phyloP scores from a whole-genome alignment of 352 stramenopile genomes.

The Pythium folliculosum region DNA sequence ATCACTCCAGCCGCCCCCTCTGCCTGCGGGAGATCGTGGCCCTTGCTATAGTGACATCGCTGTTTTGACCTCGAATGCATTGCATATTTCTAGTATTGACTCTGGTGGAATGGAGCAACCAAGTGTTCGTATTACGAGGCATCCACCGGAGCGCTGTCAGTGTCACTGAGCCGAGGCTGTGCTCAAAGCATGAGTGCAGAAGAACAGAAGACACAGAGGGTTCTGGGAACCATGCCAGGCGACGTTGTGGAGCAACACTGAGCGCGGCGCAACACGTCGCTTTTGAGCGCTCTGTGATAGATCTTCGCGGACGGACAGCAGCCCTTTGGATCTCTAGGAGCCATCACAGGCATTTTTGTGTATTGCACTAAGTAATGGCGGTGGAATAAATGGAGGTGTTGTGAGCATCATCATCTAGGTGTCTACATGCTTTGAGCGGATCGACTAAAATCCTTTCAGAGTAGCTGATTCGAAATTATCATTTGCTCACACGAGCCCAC shows the following conservation, averaged over 20 bases:
- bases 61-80: no score
- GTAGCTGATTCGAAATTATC: conserved; percentile 89
- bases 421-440: conserved; percentile 77
- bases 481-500: conserved; percentile 49
- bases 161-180: neutral
- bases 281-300: neutral
- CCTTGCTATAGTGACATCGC: neutral
- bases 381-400: neutral
- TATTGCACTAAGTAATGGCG: no score
- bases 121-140: neutral
- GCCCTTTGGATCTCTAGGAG: no score
- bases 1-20: conserved; percentile 21
- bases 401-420: conserved; percentile 76
- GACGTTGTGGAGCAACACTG: no score
- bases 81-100: no score
- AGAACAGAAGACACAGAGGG: neutral
- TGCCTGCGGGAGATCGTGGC: neutral
- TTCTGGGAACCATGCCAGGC: neutral
- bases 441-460: conserved; percentile 91
- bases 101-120: neutral
- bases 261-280: neutral
- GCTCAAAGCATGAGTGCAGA: neutral
- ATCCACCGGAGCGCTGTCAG: neutral
- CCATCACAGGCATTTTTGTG: no score
- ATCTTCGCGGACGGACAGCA: no score